A percentile compares a stretch with the other conserved stretches of the same genome.
Evolutionary conservation across 2,329 filamentous ascomycete species (phyloP).

Genomic region (Lecanicillium sp.): DNA sequence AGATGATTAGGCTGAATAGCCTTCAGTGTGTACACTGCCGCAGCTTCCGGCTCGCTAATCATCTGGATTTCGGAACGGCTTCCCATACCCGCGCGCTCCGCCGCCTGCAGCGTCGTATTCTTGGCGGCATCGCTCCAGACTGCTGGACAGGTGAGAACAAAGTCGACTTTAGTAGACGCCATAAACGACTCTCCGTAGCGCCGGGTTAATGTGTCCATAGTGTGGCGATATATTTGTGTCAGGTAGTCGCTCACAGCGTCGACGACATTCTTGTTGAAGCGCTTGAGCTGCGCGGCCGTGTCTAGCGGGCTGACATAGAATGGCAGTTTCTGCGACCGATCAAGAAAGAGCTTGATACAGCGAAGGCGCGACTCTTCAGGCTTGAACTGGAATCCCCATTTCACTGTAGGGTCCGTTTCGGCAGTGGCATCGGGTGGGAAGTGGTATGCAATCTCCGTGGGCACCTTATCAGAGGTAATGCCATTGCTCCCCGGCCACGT

Average conservation of each 20-base stretch:
- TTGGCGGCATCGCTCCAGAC: slow-evolving; percentile 85
- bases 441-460: slow-evolving; percentile 66
- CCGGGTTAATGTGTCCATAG: slow-evolving; percentile 67
- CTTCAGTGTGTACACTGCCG: slow-evolving; percentile 72
- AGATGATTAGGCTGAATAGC: slow-evolving; percentile 70
- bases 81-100: slow-evolving; percentile 73
- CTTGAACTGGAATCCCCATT: slow-evolving; percentile 80
- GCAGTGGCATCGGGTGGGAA: slow-evolving; percentile 20
- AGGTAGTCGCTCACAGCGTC: slow-evolving; percentile 76
- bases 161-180: slow-evolving; percentile 66
- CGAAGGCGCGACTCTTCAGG: slow-evolving; percentile 68
- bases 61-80: slow-evolving; percentile 62
- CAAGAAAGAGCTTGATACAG: slow-evolving; percentile 79
- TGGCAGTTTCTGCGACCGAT: slow-evolving; percentile 71
- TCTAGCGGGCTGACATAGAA: slow-evolving; percentile 74
- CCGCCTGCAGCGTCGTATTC: slow-evolving; percentile 70
- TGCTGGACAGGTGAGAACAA: slow-evolving; percentile 73
- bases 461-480: slow-evolving; percentile 83
- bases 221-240: slow-evolving; percentile 67
- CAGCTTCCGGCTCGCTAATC: slow-evolving; percentile 75
- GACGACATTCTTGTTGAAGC: slow-evolving; percentile 67
- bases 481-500: slow-evolving; percentile 78
- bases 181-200: slow-evolving; percentile 75
- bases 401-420: slow-evolving; percentile 42
- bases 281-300: slow-evolving; percentile 67